Conservation (phyloP, 345 rosid genomes). For the Heritiera littoralis region DNA sequence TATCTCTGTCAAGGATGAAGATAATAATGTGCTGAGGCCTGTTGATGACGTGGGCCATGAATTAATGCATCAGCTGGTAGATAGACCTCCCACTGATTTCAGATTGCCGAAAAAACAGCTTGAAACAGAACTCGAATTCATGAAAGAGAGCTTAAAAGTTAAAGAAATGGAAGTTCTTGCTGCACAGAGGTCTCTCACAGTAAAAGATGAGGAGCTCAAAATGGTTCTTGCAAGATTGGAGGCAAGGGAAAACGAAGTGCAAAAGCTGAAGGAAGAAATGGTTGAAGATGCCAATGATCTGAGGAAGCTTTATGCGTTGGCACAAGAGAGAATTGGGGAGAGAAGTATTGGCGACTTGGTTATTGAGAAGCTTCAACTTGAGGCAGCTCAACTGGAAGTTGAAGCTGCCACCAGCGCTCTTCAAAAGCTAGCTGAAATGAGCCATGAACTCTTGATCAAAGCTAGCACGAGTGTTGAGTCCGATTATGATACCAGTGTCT, state of each 20-base stretch:
- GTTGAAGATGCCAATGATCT: slow-evolving; percentile 60
- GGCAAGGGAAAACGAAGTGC: slow-evolving; percentile 53
- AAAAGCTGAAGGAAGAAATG: slow-evolving; percentile 61
- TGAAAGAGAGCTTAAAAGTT: slow-evolving; percentile 53
- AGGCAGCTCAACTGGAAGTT: slow-evolving; percentile 77
- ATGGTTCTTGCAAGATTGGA: slow-evolving; percentile 48
- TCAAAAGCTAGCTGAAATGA: slow-evolving; percentile 70
- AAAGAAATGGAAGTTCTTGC: slow-evolving; percentile 75
- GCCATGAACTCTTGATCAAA: slow-evolving; percentile 53
- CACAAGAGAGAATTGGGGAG: slow-evolving; percentile 67
- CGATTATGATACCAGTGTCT: slow-evolving; percentile 27
- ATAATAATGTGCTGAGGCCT: slow-evolving; percentile 26
- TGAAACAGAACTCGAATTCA: slow-evolving; percentile 58
- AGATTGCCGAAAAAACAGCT: slow-evolving; percentile 55
- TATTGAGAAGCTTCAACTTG: slow-evolving; percentile 77
- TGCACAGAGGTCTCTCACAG: slow-evolving; percentile 53
- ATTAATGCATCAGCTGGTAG: slow-evolving; percentile 34
- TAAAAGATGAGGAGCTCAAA: slow-evolving; percentile 67
- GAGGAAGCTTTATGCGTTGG: slow-evolving; percentile 57
- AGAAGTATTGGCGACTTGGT: slow-evolving; percentile 65
- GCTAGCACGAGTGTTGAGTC: slow-evolving; percentile 47
- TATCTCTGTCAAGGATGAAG: slow-evolving; percentile 41
- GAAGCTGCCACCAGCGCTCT: slow-evolving; percentile 78
- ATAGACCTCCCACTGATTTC: slow-evolving; percentile 40
- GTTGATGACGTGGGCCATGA: slow-evolving; percentile 26